Conservation (phyloP, 2,329 filamentous ascomycete genomes). For the Fusarium sp. region DNA sequence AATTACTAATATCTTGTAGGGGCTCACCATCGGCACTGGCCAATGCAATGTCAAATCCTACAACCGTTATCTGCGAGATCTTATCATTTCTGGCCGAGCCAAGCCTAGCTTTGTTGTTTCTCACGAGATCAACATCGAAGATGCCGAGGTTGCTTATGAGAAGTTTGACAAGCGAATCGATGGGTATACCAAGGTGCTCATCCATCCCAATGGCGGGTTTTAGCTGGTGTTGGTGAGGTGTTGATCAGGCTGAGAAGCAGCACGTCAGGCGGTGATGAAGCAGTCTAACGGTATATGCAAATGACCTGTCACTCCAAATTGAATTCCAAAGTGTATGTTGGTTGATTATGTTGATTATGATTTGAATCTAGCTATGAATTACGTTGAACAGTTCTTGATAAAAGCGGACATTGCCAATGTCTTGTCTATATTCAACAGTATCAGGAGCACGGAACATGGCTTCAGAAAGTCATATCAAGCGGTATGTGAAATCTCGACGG, state of each 20-base stretch:
- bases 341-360: too few species aligned
- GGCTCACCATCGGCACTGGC: conserved; percentile 66
- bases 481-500: too few species aligned
- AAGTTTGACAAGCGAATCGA: conserved; percentile 73
- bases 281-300: background rate
- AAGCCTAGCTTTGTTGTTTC: conserved; percentile 74
- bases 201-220: conserved; percentile 68
- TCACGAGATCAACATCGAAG: conserved; percentile 70
- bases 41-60: conserved; percentile 76
- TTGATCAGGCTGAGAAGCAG: background rate
- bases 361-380: too few species aligned
- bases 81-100: conserved; percentile 70
- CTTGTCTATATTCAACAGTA: too few species aligned
- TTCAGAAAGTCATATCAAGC: too few species aligned
- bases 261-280: background rate
- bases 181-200: conserved; percentile 73
- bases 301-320: background rate
- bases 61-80: conserved; percentile 70
- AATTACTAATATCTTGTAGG: conserved; percentile 48
- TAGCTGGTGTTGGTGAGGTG: conserved; percentile 2
- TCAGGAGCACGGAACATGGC: too few species aligned
- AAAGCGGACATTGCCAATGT: too few species aligned
- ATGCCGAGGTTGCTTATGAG: conserved; percentile 67
- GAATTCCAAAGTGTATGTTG: background rate
- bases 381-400: too few species aligned